Evolutionary conservation across 1,139 yeast genomes (phyloP).

Genomic region (Geotrichum reessii): DNA sequence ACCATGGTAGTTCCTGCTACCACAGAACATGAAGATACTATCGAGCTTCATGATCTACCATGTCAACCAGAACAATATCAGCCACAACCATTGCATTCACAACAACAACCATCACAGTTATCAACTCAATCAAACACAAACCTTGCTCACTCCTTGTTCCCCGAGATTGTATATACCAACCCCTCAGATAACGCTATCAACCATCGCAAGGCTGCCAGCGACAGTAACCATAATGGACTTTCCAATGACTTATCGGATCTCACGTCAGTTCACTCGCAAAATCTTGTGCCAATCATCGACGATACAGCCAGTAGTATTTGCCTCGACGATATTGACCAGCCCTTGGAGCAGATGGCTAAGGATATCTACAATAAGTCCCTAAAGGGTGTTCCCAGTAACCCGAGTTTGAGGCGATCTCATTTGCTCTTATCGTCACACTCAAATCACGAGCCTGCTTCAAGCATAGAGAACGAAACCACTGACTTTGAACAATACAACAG

Average conservation of each 20-base stretch:
- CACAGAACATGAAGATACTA: not conserved
- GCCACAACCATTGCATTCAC: not conserved
- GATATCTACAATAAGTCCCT: slow-evolving; percentile 13
- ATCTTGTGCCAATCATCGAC: slow-evolving; percentile 21
- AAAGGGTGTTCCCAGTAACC: not conserved
- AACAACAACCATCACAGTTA: not conserved
- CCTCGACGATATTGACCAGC: slow-evolving; percentile 32
- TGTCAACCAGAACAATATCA: not conserved
- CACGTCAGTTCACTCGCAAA: slow-evolving; percentile 3
- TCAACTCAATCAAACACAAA: not conserved
- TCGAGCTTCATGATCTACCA: not conserved
- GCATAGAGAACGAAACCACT: slow-evolving; percentile 18
- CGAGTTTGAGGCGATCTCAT: not conserved
- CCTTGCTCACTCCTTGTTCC: not conserved
- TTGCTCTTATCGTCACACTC: not conserved
- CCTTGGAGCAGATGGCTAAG: slow-evolving; percentile 17
- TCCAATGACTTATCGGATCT: not conserved
- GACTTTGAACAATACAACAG: slow-evolving; percentile 41
- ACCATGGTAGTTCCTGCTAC: not conserved
- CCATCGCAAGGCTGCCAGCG: not conserved
- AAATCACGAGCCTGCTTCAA: not conserved
- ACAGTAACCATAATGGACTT: not conserved
- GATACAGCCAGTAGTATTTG: slow-evolving; percentile 34
- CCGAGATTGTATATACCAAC: not conserved
- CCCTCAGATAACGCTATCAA: not conserved